These are phyloP conservation scores for Hymenoscyphus albidus DNA, from an alignment of 2,329 filamentous ascomycete genomes.

Conservation along the genomic window DNA sequence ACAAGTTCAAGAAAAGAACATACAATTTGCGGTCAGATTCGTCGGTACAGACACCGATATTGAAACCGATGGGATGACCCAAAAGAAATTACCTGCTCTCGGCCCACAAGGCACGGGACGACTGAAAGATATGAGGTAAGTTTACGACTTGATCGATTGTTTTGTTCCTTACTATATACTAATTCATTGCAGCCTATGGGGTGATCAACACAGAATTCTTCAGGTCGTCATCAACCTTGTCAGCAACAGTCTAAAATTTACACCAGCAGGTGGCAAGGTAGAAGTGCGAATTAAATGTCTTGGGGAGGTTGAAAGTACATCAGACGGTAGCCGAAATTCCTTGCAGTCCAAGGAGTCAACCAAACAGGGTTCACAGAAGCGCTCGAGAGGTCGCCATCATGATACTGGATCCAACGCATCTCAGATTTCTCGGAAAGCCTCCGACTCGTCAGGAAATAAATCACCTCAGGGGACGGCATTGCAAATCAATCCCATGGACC, in stretches of 20 bases:
- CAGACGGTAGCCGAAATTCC: conserved; percentile 29
- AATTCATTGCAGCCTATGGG: conserved; percentile 58
- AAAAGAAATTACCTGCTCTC: conserved; percentile 48
- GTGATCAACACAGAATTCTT: conserved; percentile 86
- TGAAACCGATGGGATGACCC: conserved; percentile 20
- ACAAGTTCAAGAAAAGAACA: conserved; percentile 75
- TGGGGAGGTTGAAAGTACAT: conserved; percentile 45
- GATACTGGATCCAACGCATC: conserved; percentile 42
- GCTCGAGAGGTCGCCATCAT: conserved; percentile 23
- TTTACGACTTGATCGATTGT: conserved; percentile 4
- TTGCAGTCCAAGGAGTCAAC: conserved; percentile 28
- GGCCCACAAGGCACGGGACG: conserved; percentile 64
- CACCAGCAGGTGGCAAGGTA: conserved; percentile 70
- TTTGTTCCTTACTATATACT: not conserved
- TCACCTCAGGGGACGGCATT: conserved; percentile 48
- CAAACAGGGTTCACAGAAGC: conserved; percentile 23
- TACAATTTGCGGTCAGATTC: conserved; percentile 70
- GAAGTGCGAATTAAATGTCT: conserved; percentile 72
- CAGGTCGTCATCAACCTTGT: conserved; percentile 94
- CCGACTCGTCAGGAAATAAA: conserved; percentile 28
- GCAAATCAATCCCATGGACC: conserved; percentile 59
- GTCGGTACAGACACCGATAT: conserved; percentile 46
- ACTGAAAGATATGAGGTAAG: conserved; percentile 68
- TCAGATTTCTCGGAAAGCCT: conserved; percentile 42
- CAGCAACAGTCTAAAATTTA: conserved; percentile 90